Base-by-base conservation (phyloP, 2,329 filamentous ascomycete genomes). In the Pyrenochaeta sp. region DNA sequence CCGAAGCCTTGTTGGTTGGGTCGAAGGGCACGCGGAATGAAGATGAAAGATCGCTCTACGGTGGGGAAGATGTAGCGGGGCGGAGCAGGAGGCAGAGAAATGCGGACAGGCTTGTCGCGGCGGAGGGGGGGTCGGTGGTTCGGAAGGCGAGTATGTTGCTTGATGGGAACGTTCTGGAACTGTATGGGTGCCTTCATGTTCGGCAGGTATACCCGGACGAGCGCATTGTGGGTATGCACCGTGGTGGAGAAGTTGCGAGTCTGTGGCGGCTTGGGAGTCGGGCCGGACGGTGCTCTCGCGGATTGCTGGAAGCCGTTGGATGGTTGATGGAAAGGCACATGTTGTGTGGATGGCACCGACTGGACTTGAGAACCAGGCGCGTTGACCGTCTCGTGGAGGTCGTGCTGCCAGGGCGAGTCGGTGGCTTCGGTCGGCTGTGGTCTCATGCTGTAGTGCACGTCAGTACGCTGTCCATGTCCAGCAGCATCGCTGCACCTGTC, bases 51-150 rank as follows among this genome's bases (percentile, higher is more conserved):
- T 61, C 95, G 84, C 67, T 97, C 93, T 41, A 86, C 83, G 2
- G 92, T 90, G 5, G 95, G 95, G 77, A 95, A 97, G 56, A 97
- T 93, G 75, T 97, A 97, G 58, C 90, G 87, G 31, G 92, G 90
- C 11, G 87, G 81, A 59, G 90, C 85, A 23, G 90, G 84, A 1
- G 95, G 94, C 36, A 99, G 82, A 7, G 92, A 97, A 63, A 99
- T 91, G 45, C 95, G 89, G 35, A 98, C 95, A 7, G 95, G 95
- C 74, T 98, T 99, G 79, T 99, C 95, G 66, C 95, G 89, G 58
- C 95, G 90, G 43, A 99, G 84, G 45, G 95, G 95, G 17, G 95
- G 95, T 18, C 95, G 88, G 76, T 98, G 95, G 72, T 98, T 92
- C 17, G 95, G 95, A 43, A 99, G 85, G 66, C 94, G 92, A 35